Conservation (phyloP, 495 filamentous ascomycete genomes). For the Diplogelasinospora grovesii region DNA sequence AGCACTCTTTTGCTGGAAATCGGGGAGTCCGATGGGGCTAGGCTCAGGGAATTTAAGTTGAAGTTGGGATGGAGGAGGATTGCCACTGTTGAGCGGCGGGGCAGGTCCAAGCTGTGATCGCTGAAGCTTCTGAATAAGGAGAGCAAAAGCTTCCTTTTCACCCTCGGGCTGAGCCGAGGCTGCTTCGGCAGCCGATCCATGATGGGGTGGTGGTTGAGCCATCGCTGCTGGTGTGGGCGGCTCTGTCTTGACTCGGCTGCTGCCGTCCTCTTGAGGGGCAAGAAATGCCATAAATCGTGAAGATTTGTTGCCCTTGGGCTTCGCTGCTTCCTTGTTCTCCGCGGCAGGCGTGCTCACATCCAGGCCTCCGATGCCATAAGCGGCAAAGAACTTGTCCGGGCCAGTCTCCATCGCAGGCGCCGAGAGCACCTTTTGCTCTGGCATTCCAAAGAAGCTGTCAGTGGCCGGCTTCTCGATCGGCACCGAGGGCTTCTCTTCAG, state of each 20-base stretch:
- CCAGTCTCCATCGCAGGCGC: constrained; percentile 57
- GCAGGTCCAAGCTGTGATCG: constrained; percentile 20
- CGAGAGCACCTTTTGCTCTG: constrained; percentile 44
- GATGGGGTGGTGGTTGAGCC: constrained; percentile 4
- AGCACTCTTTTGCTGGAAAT: constrained; percentile 21
- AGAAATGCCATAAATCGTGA: constrained; percentile 86
- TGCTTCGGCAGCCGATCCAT: neutral
- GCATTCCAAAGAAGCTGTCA: constrained; percentile 27
- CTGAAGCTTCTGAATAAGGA: constrained; percentile 76
- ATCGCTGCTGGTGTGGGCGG: constrained; percentile 32
- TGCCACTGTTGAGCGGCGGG: constrained; percentile 15
- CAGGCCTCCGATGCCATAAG: constrained; percentile 46
- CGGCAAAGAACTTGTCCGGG: constrained; percentile 75
- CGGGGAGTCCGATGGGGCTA: constrained; percentile 16
- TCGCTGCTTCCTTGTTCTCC: constrained; percentile 33
- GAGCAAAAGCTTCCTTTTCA: constrained; percentile 86
- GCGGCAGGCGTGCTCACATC: constrained; percentile 30
- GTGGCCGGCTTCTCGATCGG: constrained; percentile 18
- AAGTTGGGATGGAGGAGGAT: constrained; percentile 13
- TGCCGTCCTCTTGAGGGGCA: constrained; percentile 54
- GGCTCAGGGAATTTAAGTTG: constrained; percentile 23
- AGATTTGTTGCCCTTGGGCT: constrained; percentile 47
- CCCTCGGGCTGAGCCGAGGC: constrained; percentile 51
- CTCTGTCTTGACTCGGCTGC: constrained; percentile 52
- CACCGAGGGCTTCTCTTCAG: constrained; percentile 44